Evolutionary conservation across 495 filamentous ascomycete genomes (phyloP), one percentile per base, ranked within the genome.

Genomic region (Neurospora sp.): DNA sequence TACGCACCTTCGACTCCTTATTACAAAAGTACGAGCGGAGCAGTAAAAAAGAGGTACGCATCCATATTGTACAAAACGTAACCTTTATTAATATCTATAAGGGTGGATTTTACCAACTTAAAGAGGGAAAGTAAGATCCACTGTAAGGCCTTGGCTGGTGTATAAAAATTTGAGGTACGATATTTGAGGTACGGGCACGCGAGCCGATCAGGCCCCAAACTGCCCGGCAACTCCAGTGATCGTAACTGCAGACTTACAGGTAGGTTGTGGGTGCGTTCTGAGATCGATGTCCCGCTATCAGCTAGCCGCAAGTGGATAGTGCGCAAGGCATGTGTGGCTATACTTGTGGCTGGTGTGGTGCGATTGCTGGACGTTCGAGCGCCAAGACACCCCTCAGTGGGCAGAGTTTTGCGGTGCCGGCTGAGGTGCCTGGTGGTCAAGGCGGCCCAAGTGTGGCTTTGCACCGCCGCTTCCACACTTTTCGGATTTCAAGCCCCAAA

Each of bases 401-500:
- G 27, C 27, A 66, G 54, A 66, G 14, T 66, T 62, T 66, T 66
- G 54, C 54, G 7, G 54, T 35, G 54, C 54, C 27, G 54, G 54
- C 12, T 8, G 14, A 35, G 54, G 20, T 27, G 54, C 54, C 27
- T 62, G 54, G 54, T 62, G 54, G 54, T 66, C 54, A 66, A 66
- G 72, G 70, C 77, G 42, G 71, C 60, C 72, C 75, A 78, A 75
- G 69, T 81, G 78, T 79, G 74, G 74, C 79, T 83, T 66, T 82
- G 78, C 77, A 79, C 78, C 75, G 41, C 54, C 54, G 74, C 82
- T 75, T 78, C 78, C 82, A 83, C 73, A 76, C 74, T 79, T 79
- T 77, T 79, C 72, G 71, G 54, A 66, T 62, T 74, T 72, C 37
- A 42, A 74, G 72, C 72, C 77, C 72, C 73, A 79, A 77, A 76